phyloP scores from a whole-genome alignment of 208 protist species.

The Acanthamoeba rhysodes region DNA sequence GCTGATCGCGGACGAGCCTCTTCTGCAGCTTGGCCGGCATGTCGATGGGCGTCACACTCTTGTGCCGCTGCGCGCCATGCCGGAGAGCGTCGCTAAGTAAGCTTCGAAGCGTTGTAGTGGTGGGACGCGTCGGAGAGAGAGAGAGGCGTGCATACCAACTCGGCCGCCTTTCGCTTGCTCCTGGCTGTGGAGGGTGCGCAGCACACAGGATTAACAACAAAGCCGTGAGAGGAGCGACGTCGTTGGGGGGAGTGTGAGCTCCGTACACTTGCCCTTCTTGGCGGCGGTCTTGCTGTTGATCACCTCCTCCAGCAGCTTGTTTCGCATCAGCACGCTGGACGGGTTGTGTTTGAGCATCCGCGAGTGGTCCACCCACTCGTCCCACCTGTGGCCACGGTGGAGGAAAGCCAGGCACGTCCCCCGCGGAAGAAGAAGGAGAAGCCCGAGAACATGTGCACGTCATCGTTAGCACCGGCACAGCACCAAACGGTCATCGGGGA shows the following conservation, averaged over 20 bases:
- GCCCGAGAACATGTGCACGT: background rate
- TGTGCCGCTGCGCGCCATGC: background rate
- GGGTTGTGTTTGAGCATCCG: constrained; percentile 75
- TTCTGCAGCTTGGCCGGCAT: constrained; percentile 64
- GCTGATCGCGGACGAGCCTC: constrained; percentile 60
- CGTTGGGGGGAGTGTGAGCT: background rate
- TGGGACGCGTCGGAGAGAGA: too few species aligned
- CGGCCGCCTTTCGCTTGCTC: constrained; percentile 54
- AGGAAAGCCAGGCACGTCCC: background rate
- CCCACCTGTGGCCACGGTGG: constrained; percentile 6
- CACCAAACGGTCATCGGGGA: background rate
- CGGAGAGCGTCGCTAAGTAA: background rate
- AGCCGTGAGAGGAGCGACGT: background rate
- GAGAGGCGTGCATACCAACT: background rate
- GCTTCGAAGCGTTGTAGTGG: background rate
- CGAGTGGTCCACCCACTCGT: constrained; percentile 75
- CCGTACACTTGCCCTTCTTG: constrained; percentile 9
- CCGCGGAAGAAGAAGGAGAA: background rate
- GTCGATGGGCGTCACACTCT: constrained; percentile 41
- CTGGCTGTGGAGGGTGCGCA: background rate
- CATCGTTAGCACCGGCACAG: background rate
- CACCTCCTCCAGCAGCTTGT: constrained; percentile 46
- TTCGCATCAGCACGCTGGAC: constrained; percentile 13
- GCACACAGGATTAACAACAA: background rate
- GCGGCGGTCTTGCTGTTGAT: constrained; percentile 26